Evolutionary conservation across 108 stramenopile genomes (phyloP), one percentile per base, ranked within the genome.

Genomic region (Parmales sp.): DNA sequence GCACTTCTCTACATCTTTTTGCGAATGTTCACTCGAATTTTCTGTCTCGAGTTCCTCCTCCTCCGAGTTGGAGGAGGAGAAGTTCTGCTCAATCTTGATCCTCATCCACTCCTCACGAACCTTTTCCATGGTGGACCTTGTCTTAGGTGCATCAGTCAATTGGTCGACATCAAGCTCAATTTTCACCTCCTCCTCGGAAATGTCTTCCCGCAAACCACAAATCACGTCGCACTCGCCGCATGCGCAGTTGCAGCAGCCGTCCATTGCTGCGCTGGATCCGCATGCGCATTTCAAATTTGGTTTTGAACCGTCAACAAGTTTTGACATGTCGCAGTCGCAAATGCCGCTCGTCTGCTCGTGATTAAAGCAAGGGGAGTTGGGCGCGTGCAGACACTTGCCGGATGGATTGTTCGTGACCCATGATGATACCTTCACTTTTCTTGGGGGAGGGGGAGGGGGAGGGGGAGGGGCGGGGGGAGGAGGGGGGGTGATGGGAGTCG

Each of bases 171-270:
- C 7, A 1, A 28, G 16, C n/a, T 60, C 54, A 3, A 34, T 11
- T 31, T 60, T 34, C 29, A 31, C n/a, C n/a, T n/a, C n/a, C n/a
- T n/a, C 31, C n/a, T 28, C 5, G 49, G 49, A 6, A 50, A 22
- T 6, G 23, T 50, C n/a, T 6, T 6, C 54, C 31, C 31, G 2
- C 4, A 34, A 34, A 23, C 54, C 29, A 31, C 54, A 60, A 28
- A 60, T 60, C 26, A 34, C 54, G 29, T 60, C 54, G 54, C 54
- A 60, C 2, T 34, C 13, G 16, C 54, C 54, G 16, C 54, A 60
- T 13, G 7, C 20, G 54, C 54, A 60, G 54, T 60, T 60, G 28
- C 54, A 60, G 54, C 54, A 60, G 13, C 54, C 54, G 11, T 60
- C 11, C 54, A 60, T 60, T 13, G 29, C 31, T 1, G 3, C 54